Conservation (phyloP, 2,329 filamentous ascomycete genomes). For the Aureobasidium lini region DNA sequence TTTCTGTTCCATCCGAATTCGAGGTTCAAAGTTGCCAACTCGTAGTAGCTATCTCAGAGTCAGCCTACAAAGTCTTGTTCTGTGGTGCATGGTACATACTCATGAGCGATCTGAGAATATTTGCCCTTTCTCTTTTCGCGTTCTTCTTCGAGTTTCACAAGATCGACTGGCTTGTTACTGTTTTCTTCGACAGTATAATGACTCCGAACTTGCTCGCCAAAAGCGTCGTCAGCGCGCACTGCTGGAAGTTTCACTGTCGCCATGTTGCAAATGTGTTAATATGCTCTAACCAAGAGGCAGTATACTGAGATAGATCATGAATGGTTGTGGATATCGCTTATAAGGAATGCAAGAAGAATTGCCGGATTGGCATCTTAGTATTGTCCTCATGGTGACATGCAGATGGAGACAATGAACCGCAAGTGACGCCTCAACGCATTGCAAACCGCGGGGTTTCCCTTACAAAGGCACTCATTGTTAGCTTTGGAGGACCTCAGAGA, state of each 20-base stretch:
- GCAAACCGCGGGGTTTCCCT: too few species aligned
- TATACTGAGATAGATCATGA: not conserved
- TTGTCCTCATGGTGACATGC: not conserved
- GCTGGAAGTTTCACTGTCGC: not conserved
- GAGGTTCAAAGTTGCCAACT: conserved; percentile 44
- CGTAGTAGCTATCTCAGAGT: conserved; percentile 40
- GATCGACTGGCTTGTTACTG: not conserved
- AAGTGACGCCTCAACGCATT: too few species aligned
- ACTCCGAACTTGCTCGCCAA: not conserved
- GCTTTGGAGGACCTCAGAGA: too few species aligned
- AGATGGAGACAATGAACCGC: not conserved
- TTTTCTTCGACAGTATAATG: not conserved
- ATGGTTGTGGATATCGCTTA: not conserved
- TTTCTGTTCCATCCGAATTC: conserved; percentile 94
- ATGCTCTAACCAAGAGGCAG: too few species aligned
- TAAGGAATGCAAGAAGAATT: not conserved
- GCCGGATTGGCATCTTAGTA: not conserved
- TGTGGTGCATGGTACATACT: not conserved
- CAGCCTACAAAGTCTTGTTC: not conserved
- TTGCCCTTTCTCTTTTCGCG: conserved; percentile 1
- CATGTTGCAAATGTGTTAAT: not conserved
- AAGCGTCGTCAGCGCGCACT: not conserved
- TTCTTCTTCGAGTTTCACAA: not conserved
- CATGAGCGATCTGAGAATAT: conserved; percentile 4
- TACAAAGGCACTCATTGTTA: too few species aligned